Evolutionary conservation across 352 stramenopile genomes (phyloP).

Genomic region (Pythium pyrilobum): DNA sequence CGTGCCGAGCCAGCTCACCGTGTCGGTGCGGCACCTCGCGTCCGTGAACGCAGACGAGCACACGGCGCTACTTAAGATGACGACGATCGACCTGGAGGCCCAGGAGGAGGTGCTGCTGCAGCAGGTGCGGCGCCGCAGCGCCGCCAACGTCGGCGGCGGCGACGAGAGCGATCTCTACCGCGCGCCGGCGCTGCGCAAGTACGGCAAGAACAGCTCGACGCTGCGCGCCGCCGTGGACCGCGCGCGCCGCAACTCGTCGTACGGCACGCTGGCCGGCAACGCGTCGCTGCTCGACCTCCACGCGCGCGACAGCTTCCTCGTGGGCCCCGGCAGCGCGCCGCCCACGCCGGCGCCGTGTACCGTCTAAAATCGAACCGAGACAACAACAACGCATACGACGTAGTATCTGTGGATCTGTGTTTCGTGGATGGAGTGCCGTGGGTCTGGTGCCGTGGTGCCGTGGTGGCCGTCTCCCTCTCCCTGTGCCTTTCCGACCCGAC

Average conservation of each 20-base stretch:
- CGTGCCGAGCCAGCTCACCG: not conserved
- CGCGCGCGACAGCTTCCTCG: conserved; percentile 1
- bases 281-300: conserved; percentile 8
- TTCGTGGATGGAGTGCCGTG: too few relatives aligned
- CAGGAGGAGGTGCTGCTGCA: conserved; percentile 35
- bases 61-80: conserved; percentile 18
- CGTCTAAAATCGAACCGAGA: not conserved
- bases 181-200: conserved; percentile 54
- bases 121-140: conserved; percentile 27
- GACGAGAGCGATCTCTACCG: conserved; percentile 72
- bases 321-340: conserved; percentile 9
- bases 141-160: conserved; percentile 13
- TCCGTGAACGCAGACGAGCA: conserved; percentile 4
- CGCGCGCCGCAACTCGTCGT: conserved; percentile 11
- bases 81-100: conserved; percentile 1
- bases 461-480: too few relatives aligned
- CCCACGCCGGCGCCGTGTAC: conserved; percentile 7
- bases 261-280: conserved; percentile 8
- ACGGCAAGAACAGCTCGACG: conserved; percentile 17
- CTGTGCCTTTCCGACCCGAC: not conserved
- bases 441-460: too few relatives aligned
- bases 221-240: conserved; percentile 14
- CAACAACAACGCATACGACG: too few relatives aligned
- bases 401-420: too few relatives aligned
- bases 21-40: not conserved